Percentiles rank a stretch among this genome's conserved stretches.
Conservation (phyloP, 805 yeast species). For the Zygoascus ofunaensis region DNA sequence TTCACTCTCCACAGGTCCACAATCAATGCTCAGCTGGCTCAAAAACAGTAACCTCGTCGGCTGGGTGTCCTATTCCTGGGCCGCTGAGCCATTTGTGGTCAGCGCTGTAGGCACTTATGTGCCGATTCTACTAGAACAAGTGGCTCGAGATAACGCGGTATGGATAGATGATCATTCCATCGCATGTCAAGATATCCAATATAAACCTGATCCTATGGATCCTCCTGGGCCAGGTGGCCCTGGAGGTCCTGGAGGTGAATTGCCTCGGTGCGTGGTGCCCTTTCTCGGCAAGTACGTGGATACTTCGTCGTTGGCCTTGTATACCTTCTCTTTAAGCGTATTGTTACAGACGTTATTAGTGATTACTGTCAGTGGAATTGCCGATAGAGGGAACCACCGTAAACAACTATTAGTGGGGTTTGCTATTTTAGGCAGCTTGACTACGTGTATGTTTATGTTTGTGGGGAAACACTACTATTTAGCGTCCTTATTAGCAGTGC, state of each 20-base stretch:
- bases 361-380: conserved; percentile 62
- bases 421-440: conserved; percentile 49
- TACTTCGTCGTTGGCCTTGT: conserved; percentile 64
- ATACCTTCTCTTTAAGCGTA: conserved; percentile 65
- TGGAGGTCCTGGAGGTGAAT: conserved; percentile 5
- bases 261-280: conserved; percentile 41
- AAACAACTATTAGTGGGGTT: conserved; percentile 46
- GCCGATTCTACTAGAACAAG: conserved; percentile 59
- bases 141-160: conserved; percentile 69
- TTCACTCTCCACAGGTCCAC: too few species aligned
- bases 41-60: conserved; percentile 40
- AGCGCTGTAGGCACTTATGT: conserved; percentile 73
- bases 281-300: conserved; percentile 45
- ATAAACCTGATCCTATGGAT: conserved; percentile 27
- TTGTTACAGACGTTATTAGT: conserved; percentile 63
- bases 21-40: neutral
- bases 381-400: conserved; percentile 54
- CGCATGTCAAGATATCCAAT: conserved; percentile 39
- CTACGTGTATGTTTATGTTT: conserved; percentile 40
- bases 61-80: conserved; percentile 63
- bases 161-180: conserved; percentile 45
- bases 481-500: conserved; percentile 47
- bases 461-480: conserved; percentile 37
- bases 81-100: conserved; percentile 73
- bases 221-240: conserved; percentile 10